Conservation (phyloP, 1,284 basidiomycete species). For the Heterobasidion parviporum region DNA sequence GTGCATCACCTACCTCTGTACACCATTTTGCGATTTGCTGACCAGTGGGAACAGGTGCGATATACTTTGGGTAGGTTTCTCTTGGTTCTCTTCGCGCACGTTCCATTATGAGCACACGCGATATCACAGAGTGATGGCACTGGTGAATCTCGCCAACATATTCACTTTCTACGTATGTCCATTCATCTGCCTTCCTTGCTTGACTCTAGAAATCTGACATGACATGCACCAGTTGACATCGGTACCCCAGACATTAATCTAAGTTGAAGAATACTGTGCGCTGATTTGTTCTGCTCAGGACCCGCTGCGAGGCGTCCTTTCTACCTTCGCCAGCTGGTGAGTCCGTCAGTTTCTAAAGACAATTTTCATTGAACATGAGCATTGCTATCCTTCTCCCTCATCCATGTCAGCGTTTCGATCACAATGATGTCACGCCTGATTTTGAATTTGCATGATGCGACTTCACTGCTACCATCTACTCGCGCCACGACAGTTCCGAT, state of each 20-base stretch:
- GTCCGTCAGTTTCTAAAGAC: neutral
- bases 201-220: neutral
- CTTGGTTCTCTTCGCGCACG: neutral
- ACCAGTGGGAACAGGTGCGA: slow-evolving; percentile 14
- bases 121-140: slow-evolving; percentile 22
- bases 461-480: neutral
- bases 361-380: too few species aligned
- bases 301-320: slow-evolving; percentile 18
- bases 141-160: slow-evolving; percentile 20
- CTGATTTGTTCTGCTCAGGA: slow-evolving; percentile 13
- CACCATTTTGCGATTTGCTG: neutral
- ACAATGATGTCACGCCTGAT: slow-evolving; percentile 30
- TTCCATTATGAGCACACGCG: neutral
- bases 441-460: slow-evolving; percentile 23
- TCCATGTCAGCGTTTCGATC: slow-evolving; percentile 21
- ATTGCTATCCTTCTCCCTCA: neutral
- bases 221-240: neutral
- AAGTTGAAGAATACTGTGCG: too few species aligned
- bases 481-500: neutral
- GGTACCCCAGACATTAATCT: neutral
- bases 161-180: slow-evolving; percentile 26
- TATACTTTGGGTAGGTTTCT: slow-evolving; percentile 23
- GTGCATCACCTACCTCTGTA: slow-evolving; percentile 8
- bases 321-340: slow-evolving; percentile 20
- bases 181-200: neutral